Conservation (phyloP, 306 rosid species). For the Vigna trinervia region DNA sequence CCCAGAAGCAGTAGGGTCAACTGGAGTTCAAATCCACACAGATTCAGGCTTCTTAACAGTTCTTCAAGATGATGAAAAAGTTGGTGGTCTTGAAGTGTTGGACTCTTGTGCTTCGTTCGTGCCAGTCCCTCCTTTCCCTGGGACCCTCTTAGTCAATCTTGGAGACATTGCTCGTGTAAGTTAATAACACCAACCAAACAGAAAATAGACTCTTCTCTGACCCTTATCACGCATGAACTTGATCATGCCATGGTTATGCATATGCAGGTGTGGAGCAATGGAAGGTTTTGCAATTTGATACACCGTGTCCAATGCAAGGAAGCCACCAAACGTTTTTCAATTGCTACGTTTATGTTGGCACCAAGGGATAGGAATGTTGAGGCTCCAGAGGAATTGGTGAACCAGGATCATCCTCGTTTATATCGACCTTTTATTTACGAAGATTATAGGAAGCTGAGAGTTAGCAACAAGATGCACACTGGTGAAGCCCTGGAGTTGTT, state of each 20-base stretch:
- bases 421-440: slow-evolving; percentile 52
- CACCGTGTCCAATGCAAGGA: slow-evolving; percentile 68
- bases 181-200: neutral
- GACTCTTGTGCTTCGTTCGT: slow-evolving; percentile 49
- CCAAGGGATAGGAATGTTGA: slow-evolving; percentile 56
- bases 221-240: no score
- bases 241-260: no score
- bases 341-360: slow-evolving; percentile 60
- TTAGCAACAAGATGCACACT: slow-evolving; percentile 35
- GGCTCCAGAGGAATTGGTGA: slow-evolving; percentile 56
- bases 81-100: slow-evolving; percentile 71
- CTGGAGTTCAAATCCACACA: slow-evolving; percentile 60
- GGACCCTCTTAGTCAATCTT: slow-evolving; percentile 57
- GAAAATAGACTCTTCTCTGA: neutral
- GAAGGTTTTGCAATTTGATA: slow-evolving; percentile 59
- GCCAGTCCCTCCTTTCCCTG: slow-evolving; percentile 53
- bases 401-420: slow-evolving; percentile 52
- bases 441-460: slow-evolving; percentile 52
- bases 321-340: slow-evolving; percentile 51
- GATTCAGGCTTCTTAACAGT: slow-evolving; percentile 65
- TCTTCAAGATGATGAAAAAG: slow-evolving; percentile 74
- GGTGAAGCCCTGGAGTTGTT: slow-evolving; percentile 63
- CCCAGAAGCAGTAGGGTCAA: slow-evolving; percentile 56
- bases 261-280: slow-evolving; percentile 68
- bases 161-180: slow-evolving; percentile 65